These are phyloP conservation scores for Alternaria sp. DNA, from an alignment of 2,329 filamentous ascomycete species.

Conservation along the genomic window DNA sequence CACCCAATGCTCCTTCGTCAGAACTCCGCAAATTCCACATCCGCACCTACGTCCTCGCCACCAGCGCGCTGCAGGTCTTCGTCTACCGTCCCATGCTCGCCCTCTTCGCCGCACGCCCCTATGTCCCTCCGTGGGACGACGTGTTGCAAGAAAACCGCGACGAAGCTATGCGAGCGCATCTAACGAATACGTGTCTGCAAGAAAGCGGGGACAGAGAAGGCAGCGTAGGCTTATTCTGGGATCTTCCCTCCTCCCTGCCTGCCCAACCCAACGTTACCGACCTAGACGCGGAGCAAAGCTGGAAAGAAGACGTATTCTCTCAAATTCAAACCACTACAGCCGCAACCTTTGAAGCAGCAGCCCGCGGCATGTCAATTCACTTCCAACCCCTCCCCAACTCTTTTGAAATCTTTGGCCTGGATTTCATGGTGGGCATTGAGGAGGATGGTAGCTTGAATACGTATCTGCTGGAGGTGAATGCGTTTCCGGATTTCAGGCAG, in stretches of 20 bases:
- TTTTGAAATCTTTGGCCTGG: slow-evolving; percentile 90
- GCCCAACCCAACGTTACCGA: slow-evolving; percentile 27
- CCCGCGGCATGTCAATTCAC: slow-evolving; percentile 81
- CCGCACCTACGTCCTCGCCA: slow-evolving; percentile 84
- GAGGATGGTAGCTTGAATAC: slow-evolving; percentile 58
- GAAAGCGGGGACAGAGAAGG: slow-evolving; percentile 62
- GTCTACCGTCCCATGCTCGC: slow-evolving; percentile 93
- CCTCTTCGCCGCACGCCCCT: slow-evolving; percentile 81
- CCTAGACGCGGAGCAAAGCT: too few relatives aligned
- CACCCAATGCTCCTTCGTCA: slow-evolving; percentile 6
- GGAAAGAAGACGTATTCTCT: slow-evolving; percentile 68
- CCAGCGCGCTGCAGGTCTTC: slow-evolving; percentile 78
- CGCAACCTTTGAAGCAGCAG: slow-evolving; percentile 85
- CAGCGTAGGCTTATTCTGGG: slow-evolving; percentile 78
- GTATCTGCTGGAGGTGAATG: slow-evolving; percentile 91
- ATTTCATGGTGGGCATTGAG: slow-evolving; percentile 72
- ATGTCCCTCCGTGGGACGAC: slow-evolving; percentile 65
- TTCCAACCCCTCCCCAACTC: slow-evolving; percentile 88
- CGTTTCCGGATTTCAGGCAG: slow-evolving; percentile 95
- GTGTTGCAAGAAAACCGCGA: slow-evolving; percentile 25
- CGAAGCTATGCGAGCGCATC: slow-evolving; percentile 70
- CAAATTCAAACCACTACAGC: slow-evolving; percentile 78
- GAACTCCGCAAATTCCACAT: slow-evolving; percentile 86
- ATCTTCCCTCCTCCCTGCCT: slow-evolving; percentile 56
- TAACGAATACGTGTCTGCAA: slow-evolving; percentile 97